Evolutionary conservation across 2,329 filamentous ascomycete genomes (phyloP).

Genomic region (Penicillium sp.): DNA sequence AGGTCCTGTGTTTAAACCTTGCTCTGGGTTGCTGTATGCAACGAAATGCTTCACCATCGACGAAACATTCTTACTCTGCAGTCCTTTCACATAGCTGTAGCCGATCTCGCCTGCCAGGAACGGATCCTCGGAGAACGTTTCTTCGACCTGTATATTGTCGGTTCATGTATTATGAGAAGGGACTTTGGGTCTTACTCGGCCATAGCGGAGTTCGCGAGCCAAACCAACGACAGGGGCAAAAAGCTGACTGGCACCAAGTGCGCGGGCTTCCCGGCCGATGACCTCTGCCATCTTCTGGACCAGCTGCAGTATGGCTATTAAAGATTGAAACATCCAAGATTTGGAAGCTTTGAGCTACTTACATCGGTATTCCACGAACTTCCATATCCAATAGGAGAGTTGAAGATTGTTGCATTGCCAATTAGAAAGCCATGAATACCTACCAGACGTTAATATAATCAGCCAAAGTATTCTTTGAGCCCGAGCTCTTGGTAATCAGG

Average conservation of each 20-base stretch:
- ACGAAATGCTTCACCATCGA: constrained; percentile 76
- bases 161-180: background rate
- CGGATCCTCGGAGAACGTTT: constrained; percentile 68
- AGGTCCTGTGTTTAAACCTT: constrained; percentile 67
- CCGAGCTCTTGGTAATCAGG: background rate
- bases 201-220: constrained; percentile 68
- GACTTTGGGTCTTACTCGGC: constrained; percentile 48
- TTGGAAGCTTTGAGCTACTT: background rate
- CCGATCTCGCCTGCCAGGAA: constrained; percentile 68
- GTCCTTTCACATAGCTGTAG: constrained; percentile 58
- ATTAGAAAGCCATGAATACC: constrained; percentile 68
- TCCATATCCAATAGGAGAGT: constrained; percentile 70
- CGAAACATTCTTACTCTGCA: constrained; percentile 65
- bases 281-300: constrained; percentile 64
- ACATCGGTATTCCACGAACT: constrained; percentile 66
- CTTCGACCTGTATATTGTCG: constrained; percentile 53
- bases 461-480: background rate
- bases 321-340: background rate
- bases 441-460: background rate
- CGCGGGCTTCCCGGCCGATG: constrained; percentile 64
- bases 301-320: constrained; percentile 34
- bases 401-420: constrained; percentile 74
- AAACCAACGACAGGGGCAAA: constrained; percentile 71
- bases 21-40: constrained; percentile 66
- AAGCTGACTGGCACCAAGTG: constrained; percentile 69